Base-by-base conservation (phyloP, 106 monocot species). In the Allium cepa region DNA sequence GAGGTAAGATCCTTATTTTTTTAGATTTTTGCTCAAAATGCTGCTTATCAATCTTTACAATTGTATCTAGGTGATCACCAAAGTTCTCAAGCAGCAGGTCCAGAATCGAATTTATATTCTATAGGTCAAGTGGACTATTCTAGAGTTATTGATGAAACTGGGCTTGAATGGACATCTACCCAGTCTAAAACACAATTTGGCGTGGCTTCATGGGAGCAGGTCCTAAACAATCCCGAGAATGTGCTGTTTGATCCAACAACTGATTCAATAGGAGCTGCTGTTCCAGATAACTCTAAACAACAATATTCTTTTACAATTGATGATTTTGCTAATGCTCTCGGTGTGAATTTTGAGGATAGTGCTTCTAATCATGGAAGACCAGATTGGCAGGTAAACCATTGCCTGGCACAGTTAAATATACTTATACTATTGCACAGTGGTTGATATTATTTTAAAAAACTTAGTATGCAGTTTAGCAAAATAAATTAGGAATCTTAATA, bases 151-250 rank as follows among this genome's bases (percentile, higher is more conserved):
- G 61, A 81, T 74, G 82, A 64, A 65, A 17, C 73, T 26, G 79
- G 80, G 3, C 47, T 56, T 78, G 85, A 55, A 46, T 72, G 80
- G 62, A 63, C 76, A 45, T 68, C 78, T 53, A 77, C 50, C 49
- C 71, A 69, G 17, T 59, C 85, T 11, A 81, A 51, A 74, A 59
- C 79, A 57, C 71, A 74, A 50, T 61, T 78, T 72, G 82, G 86
- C 55, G 53, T 77, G 65, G 27, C 80, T 59, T 64, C 81, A 45
- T 88, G 83, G 88, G 76, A 81, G 27, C 78, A 77, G 16, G 80
- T 82, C 46, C 71, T 85, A 9, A 74, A 80, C 60, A 53, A 73
- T 62, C 76, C 76, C 11, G 51, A 77, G 13, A 62, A 53, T 47
- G n/a, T 74, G 22, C 45, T 60, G 67, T 72, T 83, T 55, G 71